Evolutionary conservation across 495 filamentous ascomycete genomes (phyloP).

Genomic region (Neurospora sp.): DNA sequence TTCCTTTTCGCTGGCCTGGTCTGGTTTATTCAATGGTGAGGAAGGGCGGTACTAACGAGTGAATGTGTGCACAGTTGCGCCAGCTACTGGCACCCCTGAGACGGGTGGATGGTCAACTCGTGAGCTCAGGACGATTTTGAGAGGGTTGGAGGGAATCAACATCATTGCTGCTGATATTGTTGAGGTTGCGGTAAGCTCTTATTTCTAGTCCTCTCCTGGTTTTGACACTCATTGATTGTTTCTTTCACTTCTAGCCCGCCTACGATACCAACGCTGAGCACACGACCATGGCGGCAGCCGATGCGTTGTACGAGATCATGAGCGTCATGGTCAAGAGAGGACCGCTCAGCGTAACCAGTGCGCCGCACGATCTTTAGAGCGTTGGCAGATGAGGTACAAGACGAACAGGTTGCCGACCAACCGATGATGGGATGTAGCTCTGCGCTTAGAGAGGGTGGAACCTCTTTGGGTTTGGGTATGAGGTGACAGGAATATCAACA

Average conservation of each 20-base stretch:
- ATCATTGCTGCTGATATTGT: conserved; percentile 73
- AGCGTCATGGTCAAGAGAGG: conserved; percentile 69
- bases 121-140: conserved; percentile 61
- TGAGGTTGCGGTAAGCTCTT: conserved; percentile 51
- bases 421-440: not conserved
- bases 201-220: not conserved
- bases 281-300: conserved; percentile 75
- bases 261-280: conserved; percentile 83
- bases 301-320: conserved; percentile 78
- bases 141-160: conserved; percentile 61
- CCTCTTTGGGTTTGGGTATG: not conserved
- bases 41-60: too few species aligned
- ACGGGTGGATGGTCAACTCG: conserved; percentile 68
- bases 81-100: conserved; percentile 43
- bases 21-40: too few species aligned
- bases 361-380: not conserved
- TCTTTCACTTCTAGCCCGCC: conserved; percentile 45
- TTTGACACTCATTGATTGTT: not conserved
- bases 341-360: conserved; percentile 21
- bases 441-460: not conserved
- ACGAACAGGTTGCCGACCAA: not conserved
- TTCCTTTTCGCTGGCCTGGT: not conserved
- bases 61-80: conserved; percentile 11
- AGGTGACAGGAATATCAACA: not conserved
- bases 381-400: not conserved